A percentile compares a stretch with the other conserved stretches of the same genome.
Evolutionary conservation across 2,329 filamentous ascomycete genomes (phyloP).

Genomic region (Neospermospora avenae): DNA sequence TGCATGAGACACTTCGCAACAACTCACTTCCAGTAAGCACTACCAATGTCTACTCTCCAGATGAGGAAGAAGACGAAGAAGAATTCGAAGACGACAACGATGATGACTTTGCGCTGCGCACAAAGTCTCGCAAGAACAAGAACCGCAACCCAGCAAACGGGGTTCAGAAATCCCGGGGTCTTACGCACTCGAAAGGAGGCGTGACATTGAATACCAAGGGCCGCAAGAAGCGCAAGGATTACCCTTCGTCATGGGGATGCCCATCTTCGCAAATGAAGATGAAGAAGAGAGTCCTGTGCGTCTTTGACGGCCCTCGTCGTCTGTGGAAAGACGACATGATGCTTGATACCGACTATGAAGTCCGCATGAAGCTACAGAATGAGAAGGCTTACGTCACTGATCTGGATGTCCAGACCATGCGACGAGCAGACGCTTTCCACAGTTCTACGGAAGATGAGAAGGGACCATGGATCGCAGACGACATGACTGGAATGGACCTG

Average conservation of each 20-base stretch:
- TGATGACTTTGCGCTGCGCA: constrained; percentile 53
- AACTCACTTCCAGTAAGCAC: constrained; percentile 43
- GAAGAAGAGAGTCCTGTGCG: constrained; percentile 93
- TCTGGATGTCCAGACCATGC: constrained; percentile 85
- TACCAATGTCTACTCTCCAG: constrained; percentile 46
- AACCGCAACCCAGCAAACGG: constrained; percentile 44
- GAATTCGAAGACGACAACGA: constrained; percentile 54
- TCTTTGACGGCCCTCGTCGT: constrained; percentile 83
- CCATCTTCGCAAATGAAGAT: constrained; percentile 92
- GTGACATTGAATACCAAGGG: constrained; percentile 59
- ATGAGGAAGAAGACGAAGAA: constrained; percentile 48
- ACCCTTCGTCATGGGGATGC: constrained; percentile 91
- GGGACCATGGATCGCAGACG: constrained; percentile 76
- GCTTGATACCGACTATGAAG: constrained; percentile 92
- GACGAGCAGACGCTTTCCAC: constrained; percentile 81
- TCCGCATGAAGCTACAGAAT: constrained; percentile 76
- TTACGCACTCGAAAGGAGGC: constrained; percentile 76
- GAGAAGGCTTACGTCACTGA: constrained; percentile 73
- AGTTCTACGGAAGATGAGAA: constrained; percentile 81
- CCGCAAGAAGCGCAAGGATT: constrained; percentile 89
- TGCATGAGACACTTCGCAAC: constrained; percentile 61
- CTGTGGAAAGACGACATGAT: constrained; percentile 99
- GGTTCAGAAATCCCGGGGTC: constrained; percentile 64
- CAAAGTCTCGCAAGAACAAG: constrained; percentile 38
- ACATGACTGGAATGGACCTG: constrained; percentile 60